A percentile compares a stretch with the other conserved stretches of the same genome.
These are phyloP conservation scores for Rhynchospora breviuscula DNA, from an alignment of 176 grass and related monocot species.

Conservation along the genomic window DNA sequence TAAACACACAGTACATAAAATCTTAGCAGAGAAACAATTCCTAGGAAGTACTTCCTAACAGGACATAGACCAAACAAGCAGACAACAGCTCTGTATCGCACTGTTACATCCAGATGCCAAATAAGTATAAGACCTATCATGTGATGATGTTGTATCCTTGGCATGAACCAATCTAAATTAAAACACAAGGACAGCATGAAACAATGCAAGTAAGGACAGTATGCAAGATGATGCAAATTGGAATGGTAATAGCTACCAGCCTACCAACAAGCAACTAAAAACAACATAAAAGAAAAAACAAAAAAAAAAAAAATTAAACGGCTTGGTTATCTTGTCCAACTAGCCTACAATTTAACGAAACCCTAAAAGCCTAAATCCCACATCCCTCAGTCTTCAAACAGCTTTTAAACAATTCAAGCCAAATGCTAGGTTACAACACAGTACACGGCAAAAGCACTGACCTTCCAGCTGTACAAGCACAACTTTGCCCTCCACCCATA, in stretches of 20 bases:
- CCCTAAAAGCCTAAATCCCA: background rate
- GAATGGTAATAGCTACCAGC: background rate
- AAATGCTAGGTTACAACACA: slow-evolving; percentile 16
- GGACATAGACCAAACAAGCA: background rate
- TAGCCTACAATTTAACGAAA: slow-evolving; percentile 16
- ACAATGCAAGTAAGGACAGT: background rate
- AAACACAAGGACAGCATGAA: background rate
- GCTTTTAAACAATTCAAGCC: background rate
- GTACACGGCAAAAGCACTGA: background rate
- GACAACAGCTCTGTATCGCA: background rate
- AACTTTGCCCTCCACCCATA: background rate
- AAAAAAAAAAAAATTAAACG: background rate
- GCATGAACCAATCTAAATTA: background rate
- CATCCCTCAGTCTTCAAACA: slow-evolving; percentile 6
- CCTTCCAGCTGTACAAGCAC: slow-evolving; percentile 7
- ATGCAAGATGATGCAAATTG: background rate
- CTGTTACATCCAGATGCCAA: background rate
- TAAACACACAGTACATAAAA: background rate
- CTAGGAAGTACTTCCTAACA: background rate
- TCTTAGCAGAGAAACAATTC: background rate
- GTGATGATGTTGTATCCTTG: background rate
- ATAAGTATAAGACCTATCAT: background rate
- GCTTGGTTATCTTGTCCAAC: background rate
- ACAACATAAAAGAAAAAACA: background rate
- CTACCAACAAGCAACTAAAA: background rate